Evolutionary conservation across 495 filamentous ascomycete genomes (phyloP).

Genomic region (Talaromyces thailandensis): DNA sequence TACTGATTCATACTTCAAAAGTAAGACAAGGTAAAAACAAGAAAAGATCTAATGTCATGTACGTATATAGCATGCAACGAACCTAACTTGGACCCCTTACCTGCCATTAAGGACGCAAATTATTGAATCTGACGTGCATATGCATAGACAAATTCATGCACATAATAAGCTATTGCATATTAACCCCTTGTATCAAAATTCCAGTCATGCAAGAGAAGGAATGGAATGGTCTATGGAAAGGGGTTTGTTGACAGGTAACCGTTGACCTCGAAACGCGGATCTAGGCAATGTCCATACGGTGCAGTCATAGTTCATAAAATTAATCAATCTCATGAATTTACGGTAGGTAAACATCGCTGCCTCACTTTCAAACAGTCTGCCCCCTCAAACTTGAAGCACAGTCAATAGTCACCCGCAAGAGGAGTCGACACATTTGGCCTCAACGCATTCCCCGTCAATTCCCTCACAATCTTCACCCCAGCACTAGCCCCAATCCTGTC

Average conservation of each 20-base stretch:
- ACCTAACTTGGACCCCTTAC: background rate
- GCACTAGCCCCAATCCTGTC: constrained; percentile 54
- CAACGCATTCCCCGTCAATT: constrained; percentile 20
- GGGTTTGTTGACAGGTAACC: background rate
- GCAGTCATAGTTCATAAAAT: background rate
- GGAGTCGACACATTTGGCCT: constrained; percentile 3
- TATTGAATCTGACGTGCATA: background rate
- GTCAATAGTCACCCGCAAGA: constrained; percentile 1
- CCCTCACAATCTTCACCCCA: constrained; percentile 49
- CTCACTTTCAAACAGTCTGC: no score
- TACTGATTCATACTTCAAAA: no score
- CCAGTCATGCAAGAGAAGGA: constrained; percentile 8
- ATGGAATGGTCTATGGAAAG: background rate
- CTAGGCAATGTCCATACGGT: background rate
- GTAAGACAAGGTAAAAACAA: background rate
- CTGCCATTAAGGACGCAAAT: background rate
- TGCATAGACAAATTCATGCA: background rate
- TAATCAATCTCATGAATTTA: background rate
- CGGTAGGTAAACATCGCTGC: background rate
- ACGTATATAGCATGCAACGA: background rate
- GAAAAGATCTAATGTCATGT: background rate
- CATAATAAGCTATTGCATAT: background rate
- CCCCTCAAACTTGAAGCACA: background rate
- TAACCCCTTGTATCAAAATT: background rate
- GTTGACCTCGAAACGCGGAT: background rate